Base-by-base conservation (phyloP, 257 asterid species). In the Gynochthodes officinalis region DNA sequence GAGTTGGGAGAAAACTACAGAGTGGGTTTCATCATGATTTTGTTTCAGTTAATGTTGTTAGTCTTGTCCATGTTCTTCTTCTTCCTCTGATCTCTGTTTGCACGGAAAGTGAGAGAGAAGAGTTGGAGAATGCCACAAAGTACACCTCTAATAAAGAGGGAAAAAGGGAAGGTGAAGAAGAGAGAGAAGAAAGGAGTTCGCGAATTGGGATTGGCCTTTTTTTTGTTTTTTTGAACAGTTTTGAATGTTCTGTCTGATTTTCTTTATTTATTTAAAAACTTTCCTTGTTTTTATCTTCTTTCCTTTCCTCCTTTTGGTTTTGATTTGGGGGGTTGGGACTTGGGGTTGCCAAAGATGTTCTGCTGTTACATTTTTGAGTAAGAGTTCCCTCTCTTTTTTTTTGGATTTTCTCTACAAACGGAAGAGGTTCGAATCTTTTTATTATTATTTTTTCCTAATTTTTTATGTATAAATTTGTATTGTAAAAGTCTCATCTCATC, bases 1-100 rank as follows among this genome's bases (percentile, higher is more conserved):
- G 60, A 63, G 69, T 35, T 69, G 12, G 48, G 63, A 55, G 32
- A 48, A 15, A 27, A 64, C 76, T 73, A 75, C n/a, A 52, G 75
- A 53, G 55, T 72, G 64, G 73, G 12, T 3, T 43, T 44, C 80
- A 72, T 62, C 73, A 23, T 18, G 49, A 25, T 37, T 52, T 44
- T 19, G 32, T 59, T 67, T 9, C 50, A 64, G 35, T 14, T 21
- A 19, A 28, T 27, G 69, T 25, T 23, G 55, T 14, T 55, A 28
- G 32, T 43, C 67, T 19, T 33, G 68, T 70, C 44, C 16, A 40
- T 28, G 37, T 60, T 37, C 52, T 64, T 64, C 69, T 63, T 27
- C 52, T 64, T 64, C 69, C 37, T 27, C 27, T 35, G 37, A 37
- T 21, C 68, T 63, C 68, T 63, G 68, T 39, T 63, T n/a, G 30